Conservation (phyloP, 1,284 basidiomycete genomes). For the Boletellus dicymbophilus region DNA sequence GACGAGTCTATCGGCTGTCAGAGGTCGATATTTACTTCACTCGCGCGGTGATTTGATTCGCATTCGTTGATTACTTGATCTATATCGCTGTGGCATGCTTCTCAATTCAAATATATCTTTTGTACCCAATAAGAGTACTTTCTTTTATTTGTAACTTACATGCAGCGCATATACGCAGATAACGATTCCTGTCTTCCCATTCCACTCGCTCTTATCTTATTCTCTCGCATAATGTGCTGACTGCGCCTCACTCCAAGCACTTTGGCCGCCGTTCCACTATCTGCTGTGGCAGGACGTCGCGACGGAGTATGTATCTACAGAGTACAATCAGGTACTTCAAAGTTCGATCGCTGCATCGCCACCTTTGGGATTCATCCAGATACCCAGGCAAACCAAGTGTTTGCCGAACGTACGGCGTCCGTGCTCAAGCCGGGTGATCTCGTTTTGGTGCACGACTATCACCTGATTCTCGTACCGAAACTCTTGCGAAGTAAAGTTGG, state of each 20-base stretch:
- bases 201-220: neutral
- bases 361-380: conserved; percentile 5
- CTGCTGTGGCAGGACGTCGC: conserved; percentile 96
- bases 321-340: conserved; percentile 29
- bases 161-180: too few relatives aligned
- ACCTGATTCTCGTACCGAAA: conserved; percentile 88
- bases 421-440: conserved; percentile 90
- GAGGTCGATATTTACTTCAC: too few relatives aligned
- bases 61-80: too few relatives aligned
- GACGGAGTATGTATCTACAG: conserved; percentile 78
- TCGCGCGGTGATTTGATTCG: too few relatives aligned
- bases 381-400: conserved; percentile 79
- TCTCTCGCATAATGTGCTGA: conserved; percentile 6
- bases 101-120: too few relatives aligned
- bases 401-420: conserved; percentile 76
- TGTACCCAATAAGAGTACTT: too few relatives aligned
- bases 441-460: conserved; percentile 92
- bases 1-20: neutral
- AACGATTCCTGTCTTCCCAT: too few relatives aligned
- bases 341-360: neutral
- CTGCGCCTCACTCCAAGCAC: conserved; percentile 46
- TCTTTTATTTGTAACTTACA: too few relatives aligned
- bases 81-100: too few relatives aligned
- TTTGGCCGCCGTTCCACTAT: conserved; percentile 99
- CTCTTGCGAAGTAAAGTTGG: conserved; percentile 65